These are phyloP conservation scores for Aspergillus awamori DNA, from an alignment of 2,329 filamentous ascomycete genomes.

Conservation along the genomic window DNA sequence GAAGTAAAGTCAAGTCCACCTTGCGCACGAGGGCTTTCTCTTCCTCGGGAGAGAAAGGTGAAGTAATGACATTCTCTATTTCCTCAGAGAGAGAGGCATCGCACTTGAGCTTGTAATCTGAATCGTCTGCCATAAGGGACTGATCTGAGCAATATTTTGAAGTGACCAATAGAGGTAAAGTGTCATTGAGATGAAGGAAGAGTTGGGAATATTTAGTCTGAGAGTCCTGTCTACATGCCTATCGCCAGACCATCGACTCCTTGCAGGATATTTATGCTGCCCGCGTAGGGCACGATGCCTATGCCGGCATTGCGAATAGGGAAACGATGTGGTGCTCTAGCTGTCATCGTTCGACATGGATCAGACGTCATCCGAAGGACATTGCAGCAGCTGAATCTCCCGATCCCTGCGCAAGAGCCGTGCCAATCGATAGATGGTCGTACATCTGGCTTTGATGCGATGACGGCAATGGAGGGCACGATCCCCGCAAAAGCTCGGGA, in stretches of 20 bases:
- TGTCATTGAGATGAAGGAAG: not conserved
- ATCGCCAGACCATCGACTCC: not conserved
- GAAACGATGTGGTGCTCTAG: not conserved
- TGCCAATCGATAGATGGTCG: not conserved
- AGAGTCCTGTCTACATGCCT: not conserved
- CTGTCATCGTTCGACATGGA: not conserved
- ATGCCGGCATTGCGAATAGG: not conserved
- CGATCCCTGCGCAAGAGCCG: not conserved
- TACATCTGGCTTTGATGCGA: not conserved
- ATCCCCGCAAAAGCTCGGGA: not conserved
- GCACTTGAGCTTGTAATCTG: not conserved
- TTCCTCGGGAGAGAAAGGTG: slow-evolving; percentile 30
- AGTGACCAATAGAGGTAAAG: not conserved
- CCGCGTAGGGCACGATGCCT: not conserved
- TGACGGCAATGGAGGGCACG: not conserved
- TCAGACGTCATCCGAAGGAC: not conserved
- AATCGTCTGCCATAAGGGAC: not conserved
- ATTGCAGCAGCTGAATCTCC: not conserved
- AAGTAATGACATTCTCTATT: not conserved
- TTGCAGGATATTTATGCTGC: not conserved
- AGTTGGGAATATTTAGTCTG: not conserved
- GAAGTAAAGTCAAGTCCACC: slow-evolving; percentile 50
- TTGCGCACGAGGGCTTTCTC: slow-evolving; percentile 51
- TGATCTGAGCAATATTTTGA: not conserved
- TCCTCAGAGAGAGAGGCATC: not conserved